Base-by-base conservation (phyloP, 208 protist genomes). In the Wallacemonas sp. region DNA sequence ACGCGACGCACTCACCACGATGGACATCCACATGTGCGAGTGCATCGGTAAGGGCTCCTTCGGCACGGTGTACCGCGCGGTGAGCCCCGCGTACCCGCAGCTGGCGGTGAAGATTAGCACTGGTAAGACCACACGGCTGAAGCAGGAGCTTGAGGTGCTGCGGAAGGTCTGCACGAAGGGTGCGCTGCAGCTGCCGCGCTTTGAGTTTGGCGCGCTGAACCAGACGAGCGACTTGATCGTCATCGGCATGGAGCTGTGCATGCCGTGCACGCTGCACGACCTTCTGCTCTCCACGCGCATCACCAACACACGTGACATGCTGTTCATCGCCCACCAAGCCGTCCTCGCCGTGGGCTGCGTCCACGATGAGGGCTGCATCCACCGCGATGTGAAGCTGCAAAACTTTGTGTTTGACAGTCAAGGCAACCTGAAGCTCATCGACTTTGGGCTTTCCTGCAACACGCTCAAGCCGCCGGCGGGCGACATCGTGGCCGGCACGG, bases 301-400 rank as follows among this genome's bases (percentile, higher is more conserved):
- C 22, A 95, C 91, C 2, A 81, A 71, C 46, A 89, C 96, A 57
- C 84, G 84, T 12, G 87, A 96, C 52, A 95, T 93, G 66, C 81
- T 94, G 20, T 98, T 97, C 73, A 85, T 98, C 59, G 85, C 82
- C 23, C 79, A 97, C 50, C 94, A 98, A 74, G 87, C 89, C 14
- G 61, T 86, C 8, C 73, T 94, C 23, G 92, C 92, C 1, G 80
- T 98, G 32, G 77, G 79, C n/a, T 91, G 83, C 71, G 86, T 98
- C 31, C 97, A 98, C 67, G 79, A 76, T 42, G 79, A 91, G 55
- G 81, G 80, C 20, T 94, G 90, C 75, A 89, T 96, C 55, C 91
- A 97, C 76, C 85, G 91, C 61, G 93, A 97, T 61, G 73, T 97
- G 57, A 97, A 97, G 72, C 80, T 93, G 50, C 84, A 97, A 77